A percentile compares a stretch with the other conserved stretches of the same genome.
These are phyloP conservation scores for Jaenimonas drosophilae DNA, from an alignment of 208 protist genomes.

Conservation along the genomic window DNA sequence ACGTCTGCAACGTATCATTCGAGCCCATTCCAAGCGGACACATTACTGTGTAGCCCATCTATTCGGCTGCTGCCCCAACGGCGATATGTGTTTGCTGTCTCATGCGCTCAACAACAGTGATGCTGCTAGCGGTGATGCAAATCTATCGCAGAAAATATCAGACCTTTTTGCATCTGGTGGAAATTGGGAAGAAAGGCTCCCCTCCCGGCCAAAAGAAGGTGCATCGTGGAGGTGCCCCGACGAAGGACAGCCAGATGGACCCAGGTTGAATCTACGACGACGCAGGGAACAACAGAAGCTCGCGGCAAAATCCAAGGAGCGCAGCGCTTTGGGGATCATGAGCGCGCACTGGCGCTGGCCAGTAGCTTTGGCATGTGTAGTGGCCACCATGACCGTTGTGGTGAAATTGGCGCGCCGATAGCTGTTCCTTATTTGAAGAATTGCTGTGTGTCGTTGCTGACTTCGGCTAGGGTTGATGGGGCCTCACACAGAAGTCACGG, in stretches of 20 bases:
- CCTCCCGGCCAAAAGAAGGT: conserved; percentile 48
- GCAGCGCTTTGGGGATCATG: too few relatives aligned
- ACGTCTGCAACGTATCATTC: conserved; percentile 55
- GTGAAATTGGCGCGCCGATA: too few relatives aligned
- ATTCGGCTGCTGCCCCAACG: conserved; percentile 72
- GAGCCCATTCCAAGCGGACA: conserved; percentile 26
- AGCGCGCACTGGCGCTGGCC: too few relatives aligned
- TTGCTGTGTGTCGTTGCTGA: too few relatives aligned
- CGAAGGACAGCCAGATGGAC: conserved; percentile 16
- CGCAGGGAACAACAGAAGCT: too few relatives aligned
- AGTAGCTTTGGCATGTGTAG: too few relatives aligned
- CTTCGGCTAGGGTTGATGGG: too few relatives aligned
- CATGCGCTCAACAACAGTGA: conserved; percentile 42
- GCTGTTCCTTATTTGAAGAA: too few relatives aligned
- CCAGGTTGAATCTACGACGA: conserved; percentile 33
- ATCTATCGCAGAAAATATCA: conserved; percentile 55
- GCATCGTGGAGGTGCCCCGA: conserved; percentile 68
- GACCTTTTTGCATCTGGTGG: conserved; percentile 56
- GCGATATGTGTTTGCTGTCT: conserved; percentile 64
- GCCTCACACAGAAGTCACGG: too few relatives aligned
- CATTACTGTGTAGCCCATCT: conserved; percentile 69
- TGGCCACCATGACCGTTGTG: too few relatives aligned
- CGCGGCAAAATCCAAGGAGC: too few relatives aligned
- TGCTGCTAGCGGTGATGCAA: conserved; percentile 9
- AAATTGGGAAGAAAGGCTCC: conserved; percentile 62